phyloP scores from a whole-genome alignment of 805 yeast genomes.

The Wickerhamiella kurtzmanii region DNA sequence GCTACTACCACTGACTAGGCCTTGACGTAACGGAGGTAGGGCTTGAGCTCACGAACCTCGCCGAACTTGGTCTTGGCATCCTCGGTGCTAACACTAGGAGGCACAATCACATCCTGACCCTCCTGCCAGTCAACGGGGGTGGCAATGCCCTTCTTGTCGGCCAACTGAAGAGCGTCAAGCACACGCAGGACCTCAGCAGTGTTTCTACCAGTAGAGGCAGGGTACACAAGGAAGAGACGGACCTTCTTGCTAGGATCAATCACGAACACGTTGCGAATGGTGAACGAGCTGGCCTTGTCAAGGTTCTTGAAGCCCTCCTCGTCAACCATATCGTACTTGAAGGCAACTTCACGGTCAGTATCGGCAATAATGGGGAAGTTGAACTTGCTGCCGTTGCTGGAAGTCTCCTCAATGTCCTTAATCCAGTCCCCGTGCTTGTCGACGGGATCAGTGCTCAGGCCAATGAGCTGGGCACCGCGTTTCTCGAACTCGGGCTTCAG shows the following conservation, averaged over 20 bases:
- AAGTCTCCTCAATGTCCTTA: conserved; percentile 77
- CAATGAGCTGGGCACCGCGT: conserved; percentile 79
- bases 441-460: conserved; percentile 74
- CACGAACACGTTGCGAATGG: conserved; percentile 84
- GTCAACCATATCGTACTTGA: conserved; percentile 75
- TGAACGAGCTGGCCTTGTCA: conserved; percentile 59
- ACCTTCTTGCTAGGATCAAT: conserved; percentile 85
- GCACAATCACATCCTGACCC: conserved; percentile 86
- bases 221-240: conserved; percentile 76
- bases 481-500: conserved; percentile 78
- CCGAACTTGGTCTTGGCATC: conserved; percentile 75
- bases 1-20: conserved; percentile 1
- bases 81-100: conserved; percentile 69
- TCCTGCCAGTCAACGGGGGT: conserved; percentile 87
- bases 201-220: conserved; percentile 92
- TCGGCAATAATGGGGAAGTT: conserved; percentile 88
- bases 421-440: conserved; percentile 77
- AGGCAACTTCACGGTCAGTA: conserved; percentile 70
- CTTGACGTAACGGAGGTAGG: conserved; percentile 67
- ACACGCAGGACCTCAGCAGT: conserved; percentile 85
- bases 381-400: conserved; percentile 54
- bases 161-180: conserved; percentile 67
- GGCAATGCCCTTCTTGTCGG: conserved; percentile 66
- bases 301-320: conserved; percentile 69
- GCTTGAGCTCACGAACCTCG: conserved; percentile 72